Conservation (phyloP, 148 eudicot genomes). For the Talinum fruticosum region DNA sequence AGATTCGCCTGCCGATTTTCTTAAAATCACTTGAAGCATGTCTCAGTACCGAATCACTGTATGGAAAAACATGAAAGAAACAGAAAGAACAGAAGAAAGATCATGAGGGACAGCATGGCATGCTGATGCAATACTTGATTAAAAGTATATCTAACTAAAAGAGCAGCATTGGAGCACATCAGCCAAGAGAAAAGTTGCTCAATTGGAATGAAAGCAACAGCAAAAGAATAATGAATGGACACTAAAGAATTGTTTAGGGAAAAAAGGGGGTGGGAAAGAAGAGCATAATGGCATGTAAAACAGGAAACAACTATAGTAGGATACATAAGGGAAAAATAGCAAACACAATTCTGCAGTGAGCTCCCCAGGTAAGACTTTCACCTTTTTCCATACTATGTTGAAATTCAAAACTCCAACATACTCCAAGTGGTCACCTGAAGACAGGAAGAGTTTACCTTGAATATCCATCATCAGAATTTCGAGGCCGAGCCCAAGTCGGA, state of each 20-base stretch:
- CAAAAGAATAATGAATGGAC: neutral
- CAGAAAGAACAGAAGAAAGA: neutral
- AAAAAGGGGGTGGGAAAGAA: neutral
- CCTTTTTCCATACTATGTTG: neutral
- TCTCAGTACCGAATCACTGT: conserved; percentile 79
- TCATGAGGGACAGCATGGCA: neutral
- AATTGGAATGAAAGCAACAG: neutral
- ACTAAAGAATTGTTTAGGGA: neutral
- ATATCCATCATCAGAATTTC: conserved; percentile 93
- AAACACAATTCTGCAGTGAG: neutral
- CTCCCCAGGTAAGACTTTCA: neutral
- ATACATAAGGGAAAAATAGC: neutral
- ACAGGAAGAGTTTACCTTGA: conserved; percentile 55
- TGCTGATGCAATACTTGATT: neutral
- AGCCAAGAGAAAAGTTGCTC: neutral
- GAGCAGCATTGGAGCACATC: neutral
- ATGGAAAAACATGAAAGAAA: neutral
- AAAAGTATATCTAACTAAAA: neutral
- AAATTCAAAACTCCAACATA: neutral
- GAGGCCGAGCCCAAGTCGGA: conserved; percentile 96
- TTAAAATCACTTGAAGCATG: conserved; percentile 87
- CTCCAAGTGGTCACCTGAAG: neutral
- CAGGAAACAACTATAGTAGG: neutral
- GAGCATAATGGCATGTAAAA: neutral
- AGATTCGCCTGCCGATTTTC: conserved; percentile 83